These are phyloP conservation scores for Candida sojae DNA, from an alignment of 1,139 yeast species.

Conservation along the genomic window DNA sequence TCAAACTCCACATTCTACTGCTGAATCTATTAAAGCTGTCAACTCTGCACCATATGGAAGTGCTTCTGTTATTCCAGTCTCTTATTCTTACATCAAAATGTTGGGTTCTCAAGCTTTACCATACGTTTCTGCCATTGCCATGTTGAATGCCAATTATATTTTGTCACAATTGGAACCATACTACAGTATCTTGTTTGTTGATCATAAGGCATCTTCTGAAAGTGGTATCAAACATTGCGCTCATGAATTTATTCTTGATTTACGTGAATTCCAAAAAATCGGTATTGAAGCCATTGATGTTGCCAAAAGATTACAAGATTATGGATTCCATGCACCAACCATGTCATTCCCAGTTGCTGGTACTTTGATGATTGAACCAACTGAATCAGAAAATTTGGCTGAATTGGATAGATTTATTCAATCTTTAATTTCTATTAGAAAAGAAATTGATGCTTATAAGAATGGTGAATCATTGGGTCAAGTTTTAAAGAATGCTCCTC, in stretches of 20 bases:
- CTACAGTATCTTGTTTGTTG: constrained; percentile 76
- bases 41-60: constrained; percentile 96
- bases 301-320: constrained; percentile 95
- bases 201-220: constrained; percentile 33
- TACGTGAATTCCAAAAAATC: constrained; percentile 76
- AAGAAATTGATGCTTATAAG: constrained; percentile 78
- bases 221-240: constrained; percentile 79
- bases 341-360: constrained; percentile 99
- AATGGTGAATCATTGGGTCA: constrained; percentile 66
- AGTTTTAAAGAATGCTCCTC: constrained; percentile 89
- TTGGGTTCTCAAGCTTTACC: constrained; percentile 87
- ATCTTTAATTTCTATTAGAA: constrained; percentile 78
- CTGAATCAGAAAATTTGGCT: constrained; percentile 86
- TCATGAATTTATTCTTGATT: constrained; percentile 92
- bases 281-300: constrained; percentile 95
- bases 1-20: constrained; percentile 58
- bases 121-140: constrained; percentile 82
- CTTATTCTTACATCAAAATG: constrained; percentile 92
- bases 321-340: constrained; percentile 98
- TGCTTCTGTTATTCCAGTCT: constrained; percentile 88
- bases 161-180: constrained; percentile 69
- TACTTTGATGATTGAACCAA: constrained; percentile 96
- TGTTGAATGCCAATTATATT: constrained; percentile 96
- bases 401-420: constrained; percentile 92
- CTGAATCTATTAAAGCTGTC: constrained; percentile 70